Conservation (phyloP, 129 eudicot species). For the Tagetes patula region DNA sequence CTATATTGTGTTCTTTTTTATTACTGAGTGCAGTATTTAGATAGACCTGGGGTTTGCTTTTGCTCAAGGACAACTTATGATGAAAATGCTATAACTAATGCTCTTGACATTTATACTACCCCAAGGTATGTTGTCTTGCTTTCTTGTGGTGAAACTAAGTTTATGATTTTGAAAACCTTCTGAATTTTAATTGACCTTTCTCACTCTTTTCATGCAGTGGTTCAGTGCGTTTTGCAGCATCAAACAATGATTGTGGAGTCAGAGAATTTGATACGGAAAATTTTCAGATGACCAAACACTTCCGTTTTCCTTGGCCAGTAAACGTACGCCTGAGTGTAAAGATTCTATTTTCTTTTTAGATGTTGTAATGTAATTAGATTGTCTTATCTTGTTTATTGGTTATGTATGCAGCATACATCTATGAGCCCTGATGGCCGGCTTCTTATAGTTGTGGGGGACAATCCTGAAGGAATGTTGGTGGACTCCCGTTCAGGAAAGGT, state of each 20-base stretch:
- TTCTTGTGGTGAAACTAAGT: background rate
- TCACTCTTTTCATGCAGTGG: conserved; percentile 50
- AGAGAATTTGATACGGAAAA: conserved; percentile 76
- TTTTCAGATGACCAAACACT: conserved; percentile 60
- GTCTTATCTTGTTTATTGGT: conserved; percentile 13
- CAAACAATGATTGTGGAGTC: conserved; percentile 83
- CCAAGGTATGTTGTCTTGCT: conserved; percentile 46
- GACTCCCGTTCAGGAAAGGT: conserved; percentile 79
- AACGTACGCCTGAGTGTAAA: conserved; percentile 40
- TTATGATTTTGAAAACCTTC: background rate
- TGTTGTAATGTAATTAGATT: background rate
- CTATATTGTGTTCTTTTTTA: background rate
- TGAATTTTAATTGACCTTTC: background rate
- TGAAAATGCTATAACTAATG: conserved; percentile 84
- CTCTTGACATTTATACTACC: conserved; percentile 67
- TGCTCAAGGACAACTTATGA: conserved; percentile 82
- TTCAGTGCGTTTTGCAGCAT: conserved; percentile 75
- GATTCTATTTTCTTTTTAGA: background rate
- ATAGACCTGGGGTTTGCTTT: conserved; percentile 75
- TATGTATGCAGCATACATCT: conserved; percentile 73
- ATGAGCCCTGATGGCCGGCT: conserved; percentile 72
- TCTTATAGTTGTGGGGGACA: conserved; percentile 68
- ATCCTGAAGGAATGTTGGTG: conserved; percentile 69
- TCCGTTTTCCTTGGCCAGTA: conserved; percentile 82
- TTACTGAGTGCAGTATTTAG: conserved; percentile 56